These are phyloP conservation scores for Pulicaria dysenterica DNA, from an alignment of 129 eudicot species.

Conservation along the genomic window DNA sequence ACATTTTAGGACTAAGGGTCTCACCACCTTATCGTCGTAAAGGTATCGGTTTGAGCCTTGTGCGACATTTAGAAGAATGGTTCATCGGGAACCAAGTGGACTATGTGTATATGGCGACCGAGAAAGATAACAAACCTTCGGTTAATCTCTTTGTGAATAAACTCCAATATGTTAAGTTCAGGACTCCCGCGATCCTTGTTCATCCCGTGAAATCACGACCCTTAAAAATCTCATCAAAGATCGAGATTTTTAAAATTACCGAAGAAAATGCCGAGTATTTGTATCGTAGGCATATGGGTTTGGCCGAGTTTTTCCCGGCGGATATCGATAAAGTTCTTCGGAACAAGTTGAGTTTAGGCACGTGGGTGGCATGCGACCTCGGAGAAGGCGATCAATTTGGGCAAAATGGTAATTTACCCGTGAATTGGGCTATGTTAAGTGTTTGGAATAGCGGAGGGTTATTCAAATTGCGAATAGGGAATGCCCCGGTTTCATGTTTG, in stretches of 20 bases:
- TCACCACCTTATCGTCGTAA: conserved; percentile 53
- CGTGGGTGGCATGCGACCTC: conserved; percentile 54
- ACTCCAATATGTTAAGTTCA: conserved; percentile 39
- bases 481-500: conserved; percentile 43
- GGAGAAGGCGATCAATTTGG: conserved; percentile 35
- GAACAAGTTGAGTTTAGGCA: conserved; percentile 57
- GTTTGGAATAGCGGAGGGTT: conserved; percentile 63
- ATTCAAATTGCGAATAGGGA: conserved; percentile 51
- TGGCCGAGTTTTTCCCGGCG: conserved; percentile 53
- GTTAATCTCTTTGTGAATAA: conserved; percentile 46
- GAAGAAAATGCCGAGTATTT: conserved; percentile 54
- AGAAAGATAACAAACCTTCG: conserved; percentile 55
- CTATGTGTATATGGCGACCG: conserved; percentile 63
- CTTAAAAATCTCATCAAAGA: conserved; percentile 24
- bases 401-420: conserved; percentile 32
- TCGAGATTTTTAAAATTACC: conserved; percentile 41
- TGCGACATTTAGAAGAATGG: conserved; percentile 58
- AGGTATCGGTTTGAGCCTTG: conserved; percentile 51
- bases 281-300: conserved; percentile 50
- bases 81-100: conserved; percentile 50
- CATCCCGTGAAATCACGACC: conserved; percentile 43
- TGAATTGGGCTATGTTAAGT: conserved; percentile 65
- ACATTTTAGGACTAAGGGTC: conserved; percentile 62
- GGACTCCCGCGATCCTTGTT: conserved; percentile 55
- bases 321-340: conserved; percentile 51